These are phyloP conservation scores for Phylloporus arenicola DNA, from an alignment of 768 basidiomycete genomes.

Conservation along the genomic window DNA sequence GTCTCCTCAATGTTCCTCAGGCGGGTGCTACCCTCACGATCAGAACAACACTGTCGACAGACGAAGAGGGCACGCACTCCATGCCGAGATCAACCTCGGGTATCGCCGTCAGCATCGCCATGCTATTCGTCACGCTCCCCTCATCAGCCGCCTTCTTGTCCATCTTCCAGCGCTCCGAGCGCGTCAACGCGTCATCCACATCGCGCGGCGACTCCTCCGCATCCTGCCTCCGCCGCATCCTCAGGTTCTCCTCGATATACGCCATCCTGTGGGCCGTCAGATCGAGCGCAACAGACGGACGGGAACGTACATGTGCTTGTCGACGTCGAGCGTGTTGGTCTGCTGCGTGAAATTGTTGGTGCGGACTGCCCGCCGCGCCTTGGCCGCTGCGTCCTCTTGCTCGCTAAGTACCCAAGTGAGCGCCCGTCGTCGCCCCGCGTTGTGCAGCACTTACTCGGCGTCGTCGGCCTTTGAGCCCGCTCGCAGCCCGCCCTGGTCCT, in stretches of 20 bases:
- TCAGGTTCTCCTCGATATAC: constrained; percentile 93
- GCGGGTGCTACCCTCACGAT: constrained; percentile 51
- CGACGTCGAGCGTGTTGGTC: constrained; percentile 92
- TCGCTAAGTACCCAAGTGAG: constrained; percentile 35
- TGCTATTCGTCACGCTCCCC: constrained; percentile 87
- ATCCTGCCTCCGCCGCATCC: constrained; percentile 55
- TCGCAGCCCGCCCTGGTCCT: constrained; percentile 52
- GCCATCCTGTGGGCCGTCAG: constrained; percentile 69
- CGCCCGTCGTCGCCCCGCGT: background rate
- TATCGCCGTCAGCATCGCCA: constrained; percentile 96
- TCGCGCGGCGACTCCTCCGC: constrained; percentile 42
- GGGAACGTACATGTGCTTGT: constrained; percentile 88
- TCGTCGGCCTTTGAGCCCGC: constrained; percentile 38
- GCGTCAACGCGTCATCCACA: constrained; percentile 70
- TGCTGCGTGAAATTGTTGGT: constrained; percentile 96
- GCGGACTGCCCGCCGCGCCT: constrained; percentile 68
- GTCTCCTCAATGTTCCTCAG: constrained; percentile 96
- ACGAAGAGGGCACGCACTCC: constrained; percentile 65
- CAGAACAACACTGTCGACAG: background rate
- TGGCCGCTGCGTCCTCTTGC: constrained; percentile 61
- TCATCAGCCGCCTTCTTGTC: constrained; percentile 64
- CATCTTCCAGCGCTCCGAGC: constrained; percentile 59
- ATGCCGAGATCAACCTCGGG: constrained; percentile 98
- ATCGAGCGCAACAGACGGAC: background rate
- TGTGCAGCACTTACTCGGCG: constrained; percentile 44